Conservation (phyloP, 2,329 filamentous ascomycete species). For the Lachnellula occidentalis region DNA sequence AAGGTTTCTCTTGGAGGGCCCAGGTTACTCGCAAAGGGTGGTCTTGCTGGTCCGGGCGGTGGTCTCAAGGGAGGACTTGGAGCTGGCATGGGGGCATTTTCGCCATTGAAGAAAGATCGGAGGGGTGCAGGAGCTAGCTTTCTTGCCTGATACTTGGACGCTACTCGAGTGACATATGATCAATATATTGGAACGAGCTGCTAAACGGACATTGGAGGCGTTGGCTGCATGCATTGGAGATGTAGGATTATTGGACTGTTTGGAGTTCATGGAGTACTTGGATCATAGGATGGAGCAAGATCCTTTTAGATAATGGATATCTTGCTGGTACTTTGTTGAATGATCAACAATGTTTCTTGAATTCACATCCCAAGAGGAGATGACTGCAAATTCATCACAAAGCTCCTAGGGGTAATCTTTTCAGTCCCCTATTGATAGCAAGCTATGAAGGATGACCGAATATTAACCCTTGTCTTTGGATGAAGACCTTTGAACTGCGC, state of each 20-base stretch:
- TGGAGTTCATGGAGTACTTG: background rate
- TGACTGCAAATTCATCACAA: too few relatives aligned
- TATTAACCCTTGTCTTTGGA: too few relatives aligned
- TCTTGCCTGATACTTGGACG: constrained; percentile 22
- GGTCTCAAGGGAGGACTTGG: constrained; percentile 21
- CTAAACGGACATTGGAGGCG: background rate
- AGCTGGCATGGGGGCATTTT: constrained; percentile 54
- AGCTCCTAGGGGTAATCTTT: too few relatives aligned
- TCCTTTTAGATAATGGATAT: too few relatives aligned
- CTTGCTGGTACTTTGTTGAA: too few relatives aligned
- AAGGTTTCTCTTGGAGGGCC: constrained; percentile 31
- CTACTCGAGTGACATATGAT: background rate
- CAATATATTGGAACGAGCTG: background rate
- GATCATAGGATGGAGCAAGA: background rate
- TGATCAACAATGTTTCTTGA: too few relatives aligned
- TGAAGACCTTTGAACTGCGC: too few relatives aligned
- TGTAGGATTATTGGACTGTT: background rate
- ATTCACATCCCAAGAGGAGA: too few relatives aligned
- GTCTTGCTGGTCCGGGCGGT: constrained; percentile 23
- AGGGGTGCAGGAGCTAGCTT: constrained; percentile 59
- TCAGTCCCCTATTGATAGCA: too few relatives aligned
- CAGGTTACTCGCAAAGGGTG: constrained; percentile 28
- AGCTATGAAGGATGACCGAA: too few relatives aligned
- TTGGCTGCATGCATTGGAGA: background rate
- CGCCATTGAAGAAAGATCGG: constrained; percentile 66